phyloP scores from a whole-genome alignment of 176 grass and related monocot species.

The Eleusine coracana region DNA sequence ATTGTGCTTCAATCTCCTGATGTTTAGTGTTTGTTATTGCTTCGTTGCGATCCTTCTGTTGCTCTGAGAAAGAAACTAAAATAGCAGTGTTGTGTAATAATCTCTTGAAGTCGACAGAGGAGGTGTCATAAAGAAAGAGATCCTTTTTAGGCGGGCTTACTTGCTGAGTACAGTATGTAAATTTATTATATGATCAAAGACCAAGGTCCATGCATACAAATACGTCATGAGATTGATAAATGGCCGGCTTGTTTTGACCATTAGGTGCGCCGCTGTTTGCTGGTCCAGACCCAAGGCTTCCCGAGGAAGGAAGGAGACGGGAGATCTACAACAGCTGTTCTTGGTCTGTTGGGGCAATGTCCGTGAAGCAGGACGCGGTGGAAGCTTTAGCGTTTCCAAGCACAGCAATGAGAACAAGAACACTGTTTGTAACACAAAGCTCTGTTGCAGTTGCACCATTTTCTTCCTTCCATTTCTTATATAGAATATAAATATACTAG shows the following conservation, averaged over 20 bases:
- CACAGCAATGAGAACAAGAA: too few species aligned
- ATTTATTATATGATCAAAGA: too few species aligned
- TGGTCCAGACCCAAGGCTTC: not conserved
- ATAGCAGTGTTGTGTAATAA: not conserved
- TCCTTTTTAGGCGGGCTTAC: too few species aligned
- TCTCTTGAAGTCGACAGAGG: too few species aligned
- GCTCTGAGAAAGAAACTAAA: not conserved
- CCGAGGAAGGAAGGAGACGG: not conserved
- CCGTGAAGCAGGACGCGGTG: not conserved
- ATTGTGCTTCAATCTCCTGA: not conserved
- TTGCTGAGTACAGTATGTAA: too few species aligned
- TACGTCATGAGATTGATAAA: not conserved
- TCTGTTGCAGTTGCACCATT: too few species aligned
- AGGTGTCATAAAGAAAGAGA: too few species aligned
- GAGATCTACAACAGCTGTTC: too few species aligned
- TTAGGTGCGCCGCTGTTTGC: not conserved
- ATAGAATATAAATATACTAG: too few species aligned
- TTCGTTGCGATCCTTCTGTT: not conserved
- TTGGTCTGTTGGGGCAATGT: too few species aligned
- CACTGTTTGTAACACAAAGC: too few species aligned
- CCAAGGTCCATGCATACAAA: not conserved
- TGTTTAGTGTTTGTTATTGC: not conserved
- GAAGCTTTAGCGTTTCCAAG: not conserved
- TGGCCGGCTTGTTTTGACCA: not conserved
- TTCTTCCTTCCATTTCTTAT: not conserved